Base-by-base conservation (phyloP, 768 basidiomycete genomes). In the Terana coerulea region DNA sequence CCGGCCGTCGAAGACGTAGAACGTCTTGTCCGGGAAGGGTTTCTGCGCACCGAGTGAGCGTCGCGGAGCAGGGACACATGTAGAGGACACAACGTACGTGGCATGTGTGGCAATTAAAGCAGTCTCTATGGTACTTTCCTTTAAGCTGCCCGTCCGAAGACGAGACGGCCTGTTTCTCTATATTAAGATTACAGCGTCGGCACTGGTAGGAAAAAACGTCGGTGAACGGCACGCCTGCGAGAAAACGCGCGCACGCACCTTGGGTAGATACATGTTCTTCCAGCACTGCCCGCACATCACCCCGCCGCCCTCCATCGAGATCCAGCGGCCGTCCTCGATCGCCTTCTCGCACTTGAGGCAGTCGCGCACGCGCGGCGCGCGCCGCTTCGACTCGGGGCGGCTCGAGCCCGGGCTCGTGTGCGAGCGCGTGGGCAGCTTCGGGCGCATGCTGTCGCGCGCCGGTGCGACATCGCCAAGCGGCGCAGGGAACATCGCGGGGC, bases 211-310 rank as follows among this genome's bases (percentile, higher is more conserved):
- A 14, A 31, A 56, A 49, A 51, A 37, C 19, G 28, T 51, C 43
- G 37, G 47, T 54, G 51, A 49, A 17, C 26, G 31, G 34, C 47
- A 44, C 29, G 48, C 43, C 29, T 24, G 15, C 31, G 49, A 24
- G 17, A 39, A 24, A 46, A 31, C 40, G 43, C 37, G 25, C n/a
- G 15, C 31, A 67, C 80, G 35, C 56, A 88, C 91, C 75, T 92
- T 93, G 54, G 94, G 94, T 55, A 97, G 69, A 72, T 95, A 97
- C 85, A 95, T 88, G 61, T 88, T 84, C 75, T 95, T 97, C 94
- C 94, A 97, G 67, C 94, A 95, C 60, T 69, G 70, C 63, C 94
- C 95, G 67, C 95, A 97, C 59, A 97, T 69, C 31, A 92, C 83
- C 33, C 70, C 80, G 51, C 80, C 85, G n/a, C 74, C 78, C 64